These are phyloP conservation scores for Calonectria hongkongensis DNA, from an alignment of 2,329 filamentous ascomycete species.

Conservation along the genomic window DNA sequence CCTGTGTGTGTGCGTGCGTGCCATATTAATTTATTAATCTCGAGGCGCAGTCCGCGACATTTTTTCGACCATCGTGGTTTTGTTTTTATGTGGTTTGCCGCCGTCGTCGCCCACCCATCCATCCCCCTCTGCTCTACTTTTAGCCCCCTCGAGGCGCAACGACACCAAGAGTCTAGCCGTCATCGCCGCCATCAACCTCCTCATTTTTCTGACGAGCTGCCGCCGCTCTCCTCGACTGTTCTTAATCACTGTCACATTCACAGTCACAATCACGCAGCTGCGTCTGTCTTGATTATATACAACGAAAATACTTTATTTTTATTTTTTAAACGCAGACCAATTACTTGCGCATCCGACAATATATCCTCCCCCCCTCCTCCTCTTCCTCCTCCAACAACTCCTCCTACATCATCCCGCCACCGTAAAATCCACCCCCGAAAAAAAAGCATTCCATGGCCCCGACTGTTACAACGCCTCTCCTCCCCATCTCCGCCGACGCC, in stretches of 20 bases:
- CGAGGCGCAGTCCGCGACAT: constrained; percentile 19
- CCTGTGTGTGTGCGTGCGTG: constrained; percentile 1
- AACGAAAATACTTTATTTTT: not conserved
- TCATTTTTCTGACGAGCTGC: not conserved
- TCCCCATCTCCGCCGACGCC: constrained; percentile 52
- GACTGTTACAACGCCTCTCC: constrained; percentile 51
- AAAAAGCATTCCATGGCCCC: constrained; percentile 43
- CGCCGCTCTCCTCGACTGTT: not conserved
- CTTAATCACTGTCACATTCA: constrained; percentile 13
- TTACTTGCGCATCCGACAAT: not conserved
- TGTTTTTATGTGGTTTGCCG: not conserved
- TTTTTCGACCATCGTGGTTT: not conserved
- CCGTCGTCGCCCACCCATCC: not conserved
- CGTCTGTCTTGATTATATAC: not conserved
- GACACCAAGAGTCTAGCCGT: constrained; percentile 6
- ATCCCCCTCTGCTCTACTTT: not conserved
- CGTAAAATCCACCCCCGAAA: not conserved
- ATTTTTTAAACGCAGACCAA: not conserved
- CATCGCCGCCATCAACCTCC: constrained; percentile 16
- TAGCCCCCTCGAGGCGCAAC: constrained; percentile 4
- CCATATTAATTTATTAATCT: constrained; percentile 19
- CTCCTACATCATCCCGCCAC: not conserved
- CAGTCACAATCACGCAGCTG: not conserved
- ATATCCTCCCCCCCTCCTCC: not conserved
- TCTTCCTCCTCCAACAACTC: not conserved